Base-by-base conservation (phyloP, 1,284 basidiomycete genomes). In the Athelia sp. region DNA sequence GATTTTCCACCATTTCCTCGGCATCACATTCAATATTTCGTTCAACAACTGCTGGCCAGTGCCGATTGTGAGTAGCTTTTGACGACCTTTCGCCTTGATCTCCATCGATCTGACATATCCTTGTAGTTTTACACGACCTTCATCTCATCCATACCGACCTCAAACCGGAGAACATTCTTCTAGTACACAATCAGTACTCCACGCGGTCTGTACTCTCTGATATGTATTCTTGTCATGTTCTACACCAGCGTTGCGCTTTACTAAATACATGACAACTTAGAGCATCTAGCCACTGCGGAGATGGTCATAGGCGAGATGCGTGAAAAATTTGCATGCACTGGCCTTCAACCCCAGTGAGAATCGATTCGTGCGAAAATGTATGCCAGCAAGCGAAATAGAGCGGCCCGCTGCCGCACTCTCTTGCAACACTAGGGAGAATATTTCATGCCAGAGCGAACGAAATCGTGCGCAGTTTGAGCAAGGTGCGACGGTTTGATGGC, bases 241-340 rank as follows among this genome's bases (percentile, higher is more conserved):
- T 97, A 87, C 71, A 99, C 97, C 2, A 97, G 97, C 31, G 86
- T 96, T 43, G 97, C 97, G 3, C 78, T 99, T 29, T 99, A 98
- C 74, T 96, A 99, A 69, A 99, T 97, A 0, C 96, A 98, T 64
- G 96, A 99, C 71, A 99, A 99, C 65, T 80, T 99, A 10, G 97
- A 99, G 65, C 97, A 99, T 67, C 82, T 99, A 6, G 97, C 97
- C 40, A 99, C 99, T 97, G 99, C 99, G 97, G 95, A 99, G 68
- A 86, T 90, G 57, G 97, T 99, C 31, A 96, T 99, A 83, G 97
- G 96, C 53, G 88, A 87, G 69, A 95, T 99, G 86, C 93, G 95
- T 0, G 83, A 87, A 43, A 82, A 85, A 3, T 93, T 96, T 65
- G 81, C 81, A 31, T 78, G 81, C 26, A 72, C 78, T 55, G 90